Evolutionary conservation across 176 grass and related monocot species (phyloP).

Genomic region (Areca catechu): DNA sequence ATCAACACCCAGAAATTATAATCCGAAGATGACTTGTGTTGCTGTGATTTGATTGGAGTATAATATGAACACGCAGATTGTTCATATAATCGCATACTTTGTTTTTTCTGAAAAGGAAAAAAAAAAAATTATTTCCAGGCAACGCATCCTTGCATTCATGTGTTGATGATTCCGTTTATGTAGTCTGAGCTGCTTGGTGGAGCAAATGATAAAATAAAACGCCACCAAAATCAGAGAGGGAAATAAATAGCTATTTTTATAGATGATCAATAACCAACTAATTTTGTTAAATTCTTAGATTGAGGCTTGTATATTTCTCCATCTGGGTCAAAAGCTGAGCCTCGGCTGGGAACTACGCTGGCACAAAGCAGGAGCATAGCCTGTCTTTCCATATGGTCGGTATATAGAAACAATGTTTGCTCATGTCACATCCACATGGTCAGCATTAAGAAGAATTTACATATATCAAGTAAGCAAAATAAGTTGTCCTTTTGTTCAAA

Average conservation of each 20-base stretch:
- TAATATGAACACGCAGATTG: no score
- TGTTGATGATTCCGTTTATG: neutral
- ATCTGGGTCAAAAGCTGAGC: slow-evolving; percentile 21
- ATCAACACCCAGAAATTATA: no score
- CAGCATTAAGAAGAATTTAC: slow-evolving; percentile 64
- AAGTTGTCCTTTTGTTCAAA: no score
- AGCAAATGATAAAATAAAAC: neutral
- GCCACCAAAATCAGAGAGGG: neutral
- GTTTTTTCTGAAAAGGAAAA: no score
- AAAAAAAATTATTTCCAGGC: no score
- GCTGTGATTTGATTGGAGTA: no score
- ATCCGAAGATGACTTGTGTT: no score
- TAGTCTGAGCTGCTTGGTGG: neutral
- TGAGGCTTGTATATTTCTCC: slow-evolving; percentile 42
- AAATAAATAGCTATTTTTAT: neutral
- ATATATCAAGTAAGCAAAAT: neutral
- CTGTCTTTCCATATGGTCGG: no score
- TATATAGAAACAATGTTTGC: neutral
- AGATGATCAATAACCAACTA: slow-evolving; percentile 25
- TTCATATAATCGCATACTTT: no score
- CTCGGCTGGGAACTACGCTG: neutral
- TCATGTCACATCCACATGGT: slow-evolving; percentile 55
- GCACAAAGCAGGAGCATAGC: neutral
- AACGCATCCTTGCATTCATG: no score
- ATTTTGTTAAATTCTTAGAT: slow-evolving; percentile 31